Conservation (phyloP, 164 flowering plant species). For the Kalanchoe fedtschenkoi region DNA sequence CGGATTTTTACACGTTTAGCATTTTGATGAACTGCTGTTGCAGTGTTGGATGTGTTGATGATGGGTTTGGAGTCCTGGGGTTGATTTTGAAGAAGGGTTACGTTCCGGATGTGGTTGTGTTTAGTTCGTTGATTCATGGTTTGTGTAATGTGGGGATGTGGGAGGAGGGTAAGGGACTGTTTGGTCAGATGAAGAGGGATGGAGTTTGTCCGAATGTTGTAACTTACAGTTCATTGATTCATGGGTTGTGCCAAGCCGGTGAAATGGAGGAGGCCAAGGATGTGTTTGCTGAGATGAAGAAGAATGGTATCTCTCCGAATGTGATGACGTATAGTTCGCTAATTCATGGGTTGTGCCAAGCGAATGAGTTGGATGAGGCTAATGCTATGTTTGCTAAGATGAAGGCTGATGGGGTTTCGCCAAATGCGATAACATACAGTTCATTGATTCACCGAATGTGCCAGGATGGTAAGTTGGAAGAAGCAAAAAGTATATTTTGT, state of each 20-base stretch:
- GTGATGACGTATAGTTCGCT: conserved; percentile 28
- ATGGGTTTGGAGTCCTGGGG: conserved; percentile 27
- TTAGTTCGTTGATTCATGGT: conserved; percentile 28
- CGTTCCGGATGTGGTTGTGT: conserved; percentile 24
- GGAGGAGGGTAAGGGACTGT: conserved; percentile 22
- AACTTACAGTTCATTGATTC: conserved; percentile 20
- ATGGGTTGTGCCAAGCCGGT: conserved; percentile 34
- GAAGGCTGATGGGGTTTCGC: conserved; percentile 25
- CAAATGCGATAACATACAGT: conserved; percentile 27
- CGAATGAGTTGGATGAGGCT: conserved; percentile 22
- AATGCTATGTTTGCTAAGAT: conserved; percentile 25
- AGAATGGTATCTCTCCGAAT: conserved; percentile 25
- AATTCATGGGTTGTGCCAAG: conserved; percentile 24
- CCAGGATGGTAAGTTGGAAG: conserved; percentile 24
- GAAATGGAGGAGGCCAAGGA: conserved; percentile 23
- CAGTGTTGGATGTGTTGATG: conserved; percentile 14
- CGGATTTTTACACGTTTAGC: conserved; percentile 21
- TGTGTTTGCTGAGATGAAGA: conserved; percentile 29
- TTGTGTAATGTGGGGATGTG: conserved; percentile 19
- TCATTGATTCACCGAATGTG: conserved; percentile 26
- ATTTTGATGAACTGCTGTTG: conserved; percentile 34
- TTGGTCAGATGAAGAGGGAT: conserved; percentile 18
- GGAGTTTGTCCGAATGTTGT: conserved; percentile 20
- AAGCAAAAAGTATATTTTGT: conserved; percentile 25
- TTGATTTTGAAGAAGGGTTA: conserved; percentile 25